These are phyloP conservation scores for Hemileia vastatrix DNA, from an alignment of 1,284 basidiomycete species.

Conservation along the genomic window DNA sequence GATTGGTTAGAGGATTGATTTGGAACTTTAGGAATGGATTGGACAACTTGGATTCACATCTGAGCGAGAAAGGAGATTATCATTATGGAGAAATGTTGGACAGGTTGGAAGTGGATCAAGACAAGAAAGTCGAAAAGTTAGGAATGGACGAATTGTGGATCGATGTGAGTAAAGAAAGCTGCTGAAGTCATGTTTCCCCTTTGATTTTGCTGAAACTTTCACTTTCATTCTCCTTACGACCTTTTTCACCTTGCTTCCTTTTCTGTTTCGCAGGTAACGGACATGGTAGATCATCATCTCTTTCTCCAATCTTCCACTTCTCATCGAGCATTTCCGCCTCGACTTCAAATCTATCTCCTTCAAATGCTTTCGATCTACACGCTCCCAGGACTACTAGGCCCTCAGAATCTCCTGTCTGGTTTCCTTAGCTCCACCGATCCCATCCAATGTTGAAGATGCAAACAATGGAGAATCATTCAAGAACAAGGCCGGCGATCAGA, in stretches of 20 bases:
- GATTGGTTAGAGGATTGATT: constrained; percentile 29
- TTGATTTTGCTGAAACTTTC: neutral
- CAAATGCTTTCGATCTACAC: too few relatives aligned
- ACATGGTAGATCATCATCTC: constrained; percentile 33
- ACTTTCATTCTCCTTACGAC: neutral
- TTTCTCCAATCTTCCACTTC: too few relatives aligned
- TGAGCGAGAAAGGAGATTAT: too few relatives aligned
- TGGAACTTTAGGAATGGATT: constrained; percentile 15
- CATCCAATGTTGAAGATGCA: too few relatives aligned
- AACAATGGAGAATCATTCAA: too few relatives aligned
- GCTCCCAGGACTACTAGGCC: too few relatives aligned
- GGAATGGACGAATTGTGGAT: constrained; percentile 40
- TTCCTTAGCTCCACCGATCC: too few relatives aligned
- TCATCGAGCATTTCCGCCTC: too few relatives aligned
- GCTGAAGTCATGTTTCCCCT: neutral
- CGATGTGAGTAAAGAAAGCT: constrained; percentile 26
- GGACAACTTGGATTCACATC: too few relatives aligned
- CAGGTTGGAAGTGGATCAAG: neutral
- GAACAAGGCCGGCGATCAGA: too few relatives aligned
- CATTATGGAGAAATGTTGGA: neutral
- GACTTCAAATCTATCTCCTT: too few relatives aligned
- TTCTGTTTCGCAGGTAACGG: constrained; percentile 19
- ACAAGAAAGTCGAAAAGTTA: constrained; percentile 32
- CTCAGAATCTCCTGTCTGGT: too few relatives aligned
- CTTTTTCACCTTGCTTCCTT: neutral